Evolutionary conservation across 2,329 filamentous ascomycete genomes (phyloP), one percentile per base, ranked within the genome.

Genomic region (Aschersonia sp.): DNA sequence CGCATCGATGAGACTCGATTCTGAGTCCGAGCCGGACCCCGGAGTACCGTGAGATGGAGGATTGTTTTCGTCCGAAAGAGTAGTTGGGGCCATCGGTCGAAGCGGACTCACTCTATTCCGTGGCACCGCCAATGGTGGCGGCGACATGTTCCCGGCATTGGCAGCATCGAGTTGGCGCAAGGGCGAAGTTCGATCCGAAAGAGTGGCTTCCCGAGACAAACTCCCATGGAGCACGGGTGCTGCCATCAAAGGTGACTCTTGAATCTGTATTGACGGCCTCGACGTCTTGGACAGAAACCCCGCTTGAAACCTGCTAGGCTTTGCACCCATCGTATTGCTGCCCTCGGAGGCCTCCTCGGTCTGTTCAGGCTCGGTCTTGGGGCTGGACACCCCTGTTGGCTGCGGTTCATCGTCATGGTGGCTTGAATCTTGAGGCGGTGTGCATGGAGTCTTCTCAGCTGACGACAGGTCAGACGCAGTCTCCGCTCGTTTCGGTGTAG

Each of bases 291-390:
- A 80, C 30, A 97, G 68, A 62, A 95, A 95, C 5, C 90, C 90
- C 2, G 88, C 76, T 56, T 94, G 86, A 67, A 97, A 97, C 42
- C 90, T 78, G 65, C 77, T 84, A 45, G 77, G 77, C 56, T 85
- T 85, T 11, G 11, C 29, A 12, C 58, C 49, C 30, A 51, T 48
- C 43, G 54, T 51, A 43, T 53, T 61, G 12, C 49, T 62, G 11
- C 62, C 55, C 42, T 74, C 70, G 0, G 68, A 66, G 0, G 79
- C 61, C 41, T 83, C 75, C 6, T 31, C 40, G 7, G 32, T 32
- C 31, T 47, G 37, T 6, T 37, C 42, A 29, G 8, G 14, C 12
- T 45, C 35, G 4, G n/a, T 9, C 30, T 11, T 32, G 37, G 82
- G 66, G 3, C 78, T 80, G 1, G 77, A 66, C 73, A n/a, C 10